Base-by-base conservation (phyloP, 371 early-diverging fungal genomes). In the Thermomucor indicae-seudaticae region DNA sequence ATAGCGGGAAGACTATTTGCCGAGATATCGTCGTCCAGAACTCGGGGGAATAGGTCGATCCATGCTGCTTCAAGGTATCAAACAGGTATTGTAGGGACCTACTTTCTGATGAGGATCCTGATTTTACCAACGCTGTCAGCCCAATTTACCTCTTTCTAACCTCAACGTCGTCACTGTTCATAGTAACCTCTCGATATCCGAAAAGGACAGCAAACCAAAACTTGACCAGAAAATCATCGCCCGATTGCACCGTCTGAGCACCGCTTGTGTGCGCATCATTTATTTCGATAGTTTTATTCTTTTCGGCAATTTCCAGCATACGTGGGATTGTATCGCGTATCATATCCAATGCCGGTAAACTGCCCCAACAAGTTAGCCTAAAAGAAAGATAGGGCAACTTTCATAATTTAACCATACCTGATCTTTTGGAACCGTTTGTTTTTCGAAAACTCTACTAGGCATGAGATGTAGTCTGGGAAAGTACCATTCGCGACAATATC, bases 161-260 rank as follows among this genome's bases (percentile, higher is more conserved):
- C 64, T 95, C 95, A 5, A 95, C 75, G 55, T 85, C 86, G 39
- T 91, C 90, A 28, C 91, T 86, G 14, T 87, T 85, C 91, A 93
- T 91, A 5, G 93, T 83, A 1, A 93, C 82, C 51, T 90, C 90
- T 55, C 90, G 83, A 42, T 93, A 75, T 6, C 93, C 93, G 52
- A 85, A 85, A 35, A 93, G 75, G 4, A 89, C 77, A 0, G 94
- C 92, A 72, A 91, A 87, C 92, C 91, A 92, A 51, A 87, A 78
- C 48, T 73, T 74, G 47, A 76, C 55, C 24, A 71, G 46, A 37
- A 74, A 74, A 31, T 78, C 78, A 31, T 72, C 71, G 1, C 61
- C 67, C 4, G 74, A 57, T 31, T 61, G 68, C 23, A 59, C 31
- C 1, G 65, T 63, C 27, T 62, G 56, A 17, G 55, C 51, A 0